phyloP scores from a whole-genome alignment of 129 eudicot species.

The Escallonia herrerae region DNA sequence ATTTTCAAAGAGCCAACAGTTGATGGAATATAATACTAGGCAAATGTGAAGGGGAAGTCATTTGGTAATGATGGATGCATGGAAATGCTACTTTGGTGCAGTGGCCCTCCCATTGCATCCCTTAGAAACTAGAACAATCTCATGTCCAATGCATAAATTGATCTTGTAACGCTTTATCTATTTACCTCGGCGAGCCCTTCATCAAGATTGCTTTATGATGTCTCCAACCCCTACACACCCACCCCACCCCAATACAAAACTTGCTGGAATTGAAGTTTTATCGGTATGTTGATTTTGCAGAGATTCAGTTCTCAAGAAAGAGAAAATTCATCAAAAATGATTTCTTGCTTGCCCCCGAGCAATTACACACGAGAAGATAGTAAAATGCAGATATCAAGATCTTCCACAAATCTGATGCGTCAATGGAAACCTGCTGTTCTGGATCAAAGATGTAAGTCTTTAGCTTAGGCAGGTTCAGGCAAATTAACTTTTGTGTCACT shows the following conservation, averaged over 20 bases:
- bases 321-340: slow-evolving; percentile 51
- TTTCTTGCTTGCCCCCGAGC: slow-evolving; percentile 47
- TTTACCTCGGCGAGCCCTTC: no score
- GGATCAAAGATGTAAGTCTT: slow-evolving; percentile 64
- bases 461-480: neutral
- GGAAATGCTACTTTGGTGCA: no score
- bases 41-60: no score
- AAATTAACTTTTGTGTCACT: neutral
- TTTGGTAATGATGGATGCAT: no score
- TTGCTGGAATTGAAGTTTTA: neutral
- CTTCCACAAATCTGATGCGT: slow-evolving; percentile 55
- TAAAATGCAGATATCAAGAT: slow-evolving; percentile 52
- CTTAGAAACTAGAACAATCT: no score
- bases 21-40: no score
- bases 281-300: slow-evolving; percentile 21
- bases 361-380: slow-evolving; percentile 69
- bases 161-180: no score
- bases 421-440: slow-evolving; percentile 56
- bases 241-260: neutral
- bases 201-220: no score
- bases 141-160: no score
- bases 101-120: no score
- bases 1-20: no score
- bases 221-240: neutral
- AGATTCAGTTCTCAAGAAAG: slow-evolving; percentile 71